phyloP scores from a whole-genome alignment of 2,329 filamentous ascomycete genomes.

The Aspergillus caelatus region DNA sequence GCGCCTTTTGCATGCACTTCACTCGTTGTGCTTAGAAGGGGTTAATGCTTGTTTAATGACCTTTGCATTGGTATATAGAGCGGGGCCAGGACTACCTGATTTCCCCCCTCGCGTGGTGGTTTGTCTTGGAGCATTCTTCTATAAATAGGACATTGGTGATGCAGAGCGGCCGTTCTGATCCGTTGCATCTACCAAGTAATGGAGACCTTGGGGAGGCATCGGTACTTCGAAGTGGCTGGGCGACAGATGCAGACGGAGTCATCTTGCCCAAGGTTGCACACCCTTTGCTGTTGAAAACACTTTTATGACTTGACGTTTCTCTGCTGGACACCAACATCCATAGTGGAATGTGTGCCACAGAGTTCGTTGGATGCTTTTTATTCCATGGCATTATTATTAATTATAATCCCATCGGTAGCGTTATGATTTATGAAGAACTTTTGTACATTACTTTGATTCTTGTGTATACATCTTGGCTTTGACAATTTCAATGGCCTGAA shows the following conservation, averaged over 20 bases:
- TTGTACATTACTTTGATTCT: slow-evolving; percentile 14
- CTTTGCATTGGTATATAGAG: slow-evolving; percentile 41
- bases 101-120: neutral
- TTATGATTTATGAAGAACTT: slow-evolving; percentile 16
- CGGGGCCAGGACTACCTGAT: slow-evolving; percentile 8
- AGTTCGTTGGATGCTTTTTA: slow-evolving; percentile 2
- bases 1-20: slow-evolving; percentile 38
- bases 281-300: neutral
- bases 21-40: slow-evolving; percentile 43
- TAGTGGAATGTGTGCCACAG: neutral
- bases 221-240: neutral
- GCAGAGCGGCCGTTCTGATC: neutral
- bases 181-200: neutral
- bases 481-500: slow-evolving; percentile 3
- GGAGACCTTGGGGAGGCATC: neutral
- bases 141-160: neutral
- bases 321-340: neutral
- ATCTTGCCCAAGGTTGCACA: neutral
- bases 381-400: slow-evolving; percentile 12
- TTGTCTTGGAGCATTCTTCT: neutral
- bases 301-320: neutral
- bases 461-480: slow-evolving; percentile 7
- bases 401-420: slow-evolving; percentile 12
- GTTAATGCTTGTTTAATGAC: slow-evolving; percentile 31
- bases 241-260: neutral